Evolutionary conservation across 2,329 filamentous ascomycete genomes (phyloP).

Genomic region (Scytalidium sp.): DNA sequence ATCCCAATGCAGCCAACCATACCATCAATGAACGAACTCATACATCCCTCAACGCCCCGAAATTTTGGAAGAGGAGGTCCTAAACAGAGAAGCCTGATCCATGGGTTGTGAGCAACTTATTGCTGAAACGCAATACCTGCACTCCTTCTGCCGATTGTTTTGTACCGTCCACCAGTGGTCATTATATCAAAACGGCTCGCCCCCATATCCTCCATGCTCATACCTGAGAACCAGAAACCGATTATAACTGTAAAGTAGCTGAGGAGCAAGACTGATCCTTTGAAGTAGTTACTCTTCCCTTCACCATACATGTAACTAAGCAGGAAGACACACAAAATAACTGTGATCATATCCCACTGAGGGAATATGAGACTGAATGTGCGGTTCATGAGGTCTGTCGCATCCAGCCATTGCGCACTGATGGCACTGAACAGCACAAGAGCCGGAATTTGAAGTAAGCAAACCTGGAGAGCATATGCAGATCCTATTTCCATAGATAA

Average conservation of each 20-base stretch:
- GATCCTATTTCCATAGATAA: slow-evolving; percentile 99
- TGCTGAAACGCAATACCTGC: slow-evolving; percentile 28
- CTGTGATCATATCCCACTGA: slow-evolving; percentile 98
- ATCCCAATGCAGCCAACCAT: background rate
- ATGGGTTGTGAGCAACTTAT: slow-evolving; percentile 4
- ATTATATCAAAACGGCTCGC: slow-evolving; percentile 30
- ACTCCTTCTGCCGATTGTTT: slow-evolving; percentile 27
- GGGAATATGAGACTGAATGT: slow-evolving; percentile 91
- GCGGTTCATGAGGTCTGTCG: slow-evolving; percentile 52
- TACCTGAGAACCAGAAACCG: slow-evolving; percentile 83
- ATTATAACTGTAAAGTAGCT: slow-evolving; percentile 90
- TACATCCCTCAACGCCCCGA: background rate
- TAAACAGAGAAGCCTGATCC: background rate
- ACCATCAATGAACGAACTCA: background rate
- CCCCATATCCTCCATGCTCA: slow-evolving; percentile 30
- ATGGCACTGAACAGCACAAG: slow-evolving; percentile 88
- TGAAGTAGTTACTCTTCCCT: slow-evolving; percentile 99
- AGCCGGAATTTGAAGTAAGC: slow-evolving; percentile 88
- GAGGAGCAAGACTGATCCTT: slow-evolving; percentile 90
- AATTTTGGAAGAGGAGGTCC: background rate
- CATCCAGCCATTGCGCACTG: slow-evolving; percentile 57
- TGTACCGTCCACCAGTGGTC: slow-evolving; percentile 26
- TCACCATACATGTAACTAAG: slow-evolving; percentile 98
- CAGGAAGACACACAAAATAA: slow-evolving; percentile 93
- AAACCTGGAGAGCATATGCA: slow-evolving; percentile 94